Conservation (phyloP, 106 monocot genomes). For the Dactylorhiza incarnata region DNA sequence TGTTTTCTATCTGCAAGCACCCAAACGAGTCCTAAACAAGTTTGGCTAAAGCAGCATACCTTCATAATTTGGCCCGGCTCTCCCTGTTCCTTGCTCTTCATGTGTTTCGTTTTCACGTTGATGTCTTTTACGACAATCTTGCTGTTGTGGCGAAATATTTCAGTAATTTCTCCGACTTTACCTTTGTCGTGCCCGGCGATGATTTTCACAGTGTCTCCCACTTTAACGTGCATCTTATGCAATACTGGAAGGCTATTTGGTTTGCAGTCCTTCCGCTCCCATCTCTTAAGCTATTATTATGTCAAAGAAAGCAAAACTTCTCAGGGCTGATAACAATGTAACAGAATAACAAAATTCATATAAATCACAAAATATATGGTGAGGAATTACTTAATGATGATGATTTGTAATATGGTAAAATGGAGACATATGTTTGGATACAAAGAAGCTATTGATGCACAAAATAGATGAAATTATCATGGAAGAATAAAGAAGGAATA, state of each 20-base stretch:
- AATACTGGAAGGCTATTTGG: slow-evolving; percentile 87
- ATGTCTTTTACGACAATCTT: slow-evolving; percentile 78
- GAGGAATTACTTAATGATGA: no score
- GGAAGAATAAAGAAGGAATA: no score
- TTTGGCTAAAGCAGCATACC: slow-evolving; percentile 21
- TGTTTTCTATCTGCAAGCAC: not conserved
- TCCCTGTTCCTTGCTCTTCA: slow-evolving; percentile 83
- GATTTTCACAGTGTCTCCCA: slow-evolving; percentile 90
- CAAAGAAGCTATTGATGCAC: no score
- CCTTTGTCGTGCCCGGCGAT: slow-evolving; percentile 86
- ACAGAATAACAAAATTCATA: no score
- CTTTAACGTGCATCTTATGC: slow-evolving; percentile 96
- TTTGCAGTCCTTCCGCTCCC: slow-evolving; percentile 94
- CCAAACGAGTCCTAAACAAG: no score
- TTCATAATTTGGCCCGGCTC: slow-evolving; percentile 84
- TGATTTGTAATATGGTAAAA: no score
- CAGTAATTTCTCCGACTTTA: slow-evolving; percentile 72
- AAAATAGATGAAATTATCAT: no score
- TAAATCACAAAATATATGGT: no score
- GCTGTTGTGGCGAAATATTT: slow-evolving; percentile 69
- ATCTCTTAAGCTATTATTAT: slow-evolving; percentile 61
- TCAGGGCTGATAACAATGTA: not conserved
- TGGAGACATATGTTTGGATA: no score
- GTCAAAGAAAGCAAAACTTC: not conserved
- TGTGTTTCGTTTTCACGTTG: slow-evolving; percentile 92